phyloP scores from a whole-genome alignment of 2,329 filamentous ascomycete genomes.

The Exophiala lecanii-corni region DNA sequence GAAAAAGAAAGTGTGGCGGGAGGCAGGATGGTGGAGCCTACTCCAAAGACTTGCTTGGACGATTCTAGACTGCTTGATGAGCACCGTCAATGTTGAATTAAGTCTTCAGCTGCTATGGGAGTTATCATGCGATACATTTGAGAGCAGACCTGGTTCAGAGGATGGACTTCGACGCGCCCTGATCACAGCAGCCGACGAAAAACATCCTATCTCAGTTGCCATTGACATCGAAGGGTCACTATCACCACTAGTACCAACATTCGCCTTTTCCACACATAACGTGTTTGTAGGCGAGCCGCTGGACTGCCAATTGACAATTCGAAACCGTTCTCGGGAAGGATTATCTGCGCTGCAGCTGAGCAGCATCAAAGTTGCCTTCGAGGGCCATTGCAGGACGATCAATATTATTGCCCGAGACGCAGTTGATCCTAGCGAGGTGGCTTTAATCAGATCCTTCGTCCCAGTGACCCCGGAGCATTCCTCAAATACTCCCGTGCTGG shows the following conservation, averaged over 20 bases:
- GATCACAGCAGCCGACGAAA: conserved; percentile 16
- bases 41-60: conserved; percentile 51
- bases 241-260: conserved; percentile 46
- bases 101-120: conserved; percentile 56
- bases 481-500: conserved; percentile 25
- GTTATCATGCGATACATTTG: conserved; percentile 41
- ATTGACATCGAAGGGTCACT: conserved; percentile 46
- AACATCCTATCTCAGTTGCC: conserved; percentile 42
- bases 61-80: conserved; percentile 50
- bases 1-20: conserved; percentile 54
- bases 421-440: conserved; percentile 23
- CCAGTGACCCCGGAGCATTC: conserved; percentile 35
- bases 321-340: conserved; percentile 43
- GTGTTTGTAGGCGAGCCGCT: conserved; percentile 58
- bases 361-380: conserved; percentile 49
- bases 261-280: conserved; percentile 51
- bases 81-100: conserved; percentile 43
- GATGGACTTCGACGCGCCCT: conserved; percentile 38
- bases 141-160: conserved; percentile 31
- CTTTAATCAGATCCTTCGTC: conserved; percentile 29
- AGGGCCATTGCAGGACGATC: conserved; percentile 44
- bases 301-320: conserved; percentile 51
- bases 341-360: conserved; percentile 46
- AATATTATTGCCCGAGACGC: conserved; percentile 35
- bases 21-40: conserved; percentile 55